phyloP scores from a whole-genome alignment of 2,329 filamentous ascomycete species.

The Colletotrichum coccodes region DNA sequence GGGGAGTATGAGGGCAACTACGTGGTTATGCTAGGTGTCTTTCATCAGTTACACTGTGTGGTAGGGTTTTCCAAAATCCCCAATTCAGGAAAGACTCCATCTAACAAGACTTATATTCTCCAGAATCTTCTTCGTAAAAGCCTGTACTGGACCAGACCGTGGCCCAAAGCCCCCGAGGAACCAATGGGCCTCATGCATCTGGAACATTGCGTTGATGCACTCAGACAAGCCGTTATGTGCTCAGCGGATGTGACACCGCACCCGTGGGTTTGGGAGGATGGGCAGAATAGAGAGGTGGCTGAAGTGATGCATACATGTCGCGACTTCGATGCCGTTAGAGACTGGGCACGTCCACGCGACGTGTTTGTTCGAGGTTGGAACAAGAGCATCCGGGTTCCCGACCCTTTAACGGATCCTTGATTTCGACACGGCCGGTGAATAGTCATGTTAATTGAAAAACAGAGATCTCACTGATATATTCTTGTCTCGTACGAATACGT shows the following conservation, averaged over 20 bases:
- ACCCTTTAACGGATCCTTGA: no score
- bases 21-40: constrained; percentile 1
- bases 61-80: background rate
- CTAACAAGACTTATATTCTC: background rate
- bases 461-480: no score
- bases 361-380: background rate
- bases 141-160: background rate
- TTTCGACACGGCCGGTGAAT: no score
- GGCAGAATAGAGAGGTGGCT: background rate
- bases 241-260: background rate
- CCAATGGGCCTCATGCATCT: background rate
- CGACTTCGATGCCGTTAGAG: background rate
- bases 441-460: no score
- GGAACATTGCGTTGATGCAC: background rate
- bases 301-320: background rate
- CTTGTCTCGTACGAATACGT: no score
- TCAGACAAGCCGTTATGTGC: background rate
- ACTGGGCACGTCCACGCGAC: background rate
- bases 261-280: background rate
- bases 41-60: background rate
- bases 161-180: background rate
- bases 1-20: background rate
- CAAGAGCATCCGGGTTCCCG: background rate
- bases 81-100: no score
- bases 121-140: background rate